Conservation (phyloP, 2,329 filamentous ascomycete genomes). For the Pseudogymnoascus sp. region DNA sequence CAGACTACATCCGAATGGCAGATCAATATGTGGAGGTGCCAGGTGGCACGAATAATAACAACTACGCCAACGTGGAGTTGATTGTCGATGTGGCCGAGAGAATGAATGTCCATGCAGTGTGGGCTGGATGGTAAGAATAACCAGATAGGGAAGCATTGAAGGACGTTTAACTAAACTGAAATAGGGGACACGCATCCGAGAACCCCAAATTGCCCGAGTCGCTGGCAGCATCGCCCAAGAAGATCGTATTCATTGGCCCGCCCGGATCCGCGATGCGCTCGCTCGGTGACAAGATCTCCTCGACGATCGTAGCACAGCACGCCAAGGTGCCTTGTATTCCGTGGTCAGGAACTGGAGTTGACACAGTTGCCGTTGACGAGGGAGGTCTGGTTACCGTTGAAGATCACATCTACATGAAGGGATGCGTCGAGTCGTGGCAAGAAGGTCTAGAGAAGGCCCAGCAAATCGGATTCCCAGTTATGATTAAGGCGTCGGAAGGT, state of each 20-base stretch:
- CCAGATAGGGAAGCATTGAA: not conserved
- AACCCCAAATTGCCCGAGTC: conserved; percentile 97
- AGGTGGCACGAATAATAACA: conserved; percentile 99
- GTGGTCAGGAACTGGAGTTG: conserved; percentile 95
- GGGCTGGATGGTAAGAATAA: conserved; percentile 83
- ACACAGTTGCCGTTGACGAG: conserved; percentile 70
- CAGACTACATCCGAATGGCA: conserved; percentile 99
- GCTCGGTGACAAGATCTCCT: conserved; percentile 98
- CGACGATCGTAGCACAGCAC: conserved; percentile 97
- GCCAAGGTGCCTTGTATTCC: conserved; percentile 94
- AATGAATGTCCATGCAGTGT: conserved; percentile 96
- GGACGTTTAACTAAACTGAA: not conserved
- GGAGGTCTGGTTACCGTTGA: conserved; percentile 87
- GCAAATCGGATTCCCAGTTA: conserved; percentile 95
- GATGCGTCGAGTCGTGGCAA: conserved; percentile 82
- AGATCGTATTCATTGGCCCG: conserved; percentile 98
- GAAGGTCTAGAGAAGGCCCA: conserved; percentile 82
- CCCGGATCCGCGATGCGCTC: conserved; percentile 98
- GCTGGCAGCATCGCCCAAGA: conserved; percentile 90
- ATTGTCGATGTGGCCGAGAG: conserved; percentile 98
- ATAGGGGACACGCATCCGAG: conserved; percentile 92
- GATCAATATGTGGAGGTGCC: conserved; percentile 99
- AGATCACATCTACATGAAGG: conserved; percentile 79
- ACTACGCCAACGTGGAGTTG: conserved; percentile 98
- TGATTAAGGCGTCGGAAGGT: conserved; percentile 99